These are phyloP conservation scores for Porodaedalea pini DNA, from an alignment of 1,284 basidiomycete species.

Conservation along the genomic window DNA sequence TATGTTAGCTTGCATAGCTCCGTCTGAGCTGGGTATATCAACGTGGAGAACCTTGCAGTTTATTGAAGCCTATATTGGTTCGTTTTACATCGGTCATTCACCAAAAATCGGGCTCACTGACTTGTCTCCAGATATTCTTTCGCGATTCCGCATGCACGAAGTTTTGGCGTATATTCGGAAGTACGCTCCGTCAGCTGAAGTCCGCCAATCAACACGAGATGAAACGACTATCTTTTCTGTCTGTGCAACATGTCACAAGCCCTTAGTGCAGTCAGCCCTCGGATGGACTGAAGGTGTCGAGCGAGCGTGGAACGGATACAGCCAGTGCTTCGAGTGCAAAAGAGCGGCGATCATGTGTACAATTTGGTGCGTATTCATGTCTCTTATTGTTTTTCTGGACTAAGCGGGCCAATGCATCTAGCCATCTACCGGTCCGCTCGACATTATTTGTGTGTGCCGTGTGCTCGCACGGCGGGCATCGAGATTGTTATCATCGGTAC, in stretches of 20 bases:
- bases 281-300: slow-evolving; percentile 28
- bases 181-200: slow-evolving; percentile 45
- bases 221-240: slow-evolving; percentile 65
- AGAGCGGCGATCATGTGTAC: slow-evolving; percentile 49
- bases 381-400: slow-evolving; percentile 1
- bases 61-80: slow-evolving; percentile 70
- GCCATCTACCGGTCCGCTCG: slow-evolving; percentile 67
- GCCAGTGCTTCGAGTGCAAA: slow-evolving; percentile 54
- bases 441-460: slow-evolving; percentile 68
- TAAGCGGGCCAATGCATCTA: slow-evolving; percentile 29
- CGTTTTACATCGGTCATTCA: slow-evolving; percentile 17
- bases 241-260: slow-evolving; percentile 64
- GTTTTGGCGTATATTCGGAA: slow-evolving; percentile 72
- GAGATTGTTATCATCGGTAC: slow-evolving; percentile 64
- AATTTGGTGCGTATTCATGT: slow-evolving; percentile 55
- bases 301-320: slow-evolving; percentile 35
- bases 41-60: slow-evolving; percentile 46
- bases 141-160: slow-evolving; percentile 54
- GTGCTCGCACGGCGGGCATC: slow-evolving; percentile 75
- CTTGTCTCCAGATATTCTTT: slow-evolving; percentile 49
- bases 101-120: background rate
- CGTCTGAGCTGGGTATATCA: slow-evolving; percentile 49
- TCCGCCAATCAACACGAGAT: slow-evolving; percentile 51
- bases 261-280: slow-evolving; percentile 43
- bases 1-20: slow-evolving; percentile 58